Evolutionary conservation across 805 yeast species (phyloP).

Genomic region (Candida anglica): DNA sequence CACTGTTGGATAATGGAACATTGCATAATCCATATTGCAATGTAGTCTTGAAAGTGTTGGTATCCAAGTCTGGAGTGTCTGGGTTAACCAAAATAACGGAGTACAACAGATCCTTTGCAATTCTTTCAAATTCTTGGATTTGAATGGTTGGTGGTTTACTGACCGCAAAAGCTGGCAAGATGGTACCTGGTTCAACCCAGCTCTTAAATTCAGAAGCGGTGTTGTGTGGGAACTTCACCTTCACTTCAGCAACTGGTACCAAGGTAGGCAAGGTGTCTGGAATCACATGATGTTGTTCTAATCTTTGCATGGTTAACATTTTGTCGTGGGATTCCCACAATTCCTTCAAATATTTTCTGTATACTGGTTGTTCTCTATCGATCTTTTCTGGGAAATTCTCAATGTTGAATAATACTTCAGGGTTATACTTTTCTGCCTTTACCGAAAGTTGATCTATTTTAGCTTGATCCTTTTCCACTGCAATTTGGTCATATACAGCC

Average conservation of each 20-base stretch:
- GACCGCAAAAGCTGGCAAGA: slow-evolving; percentile 71
- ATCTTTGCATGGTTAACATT: slow-evolving; percentile 86
- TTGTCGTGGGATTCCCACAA: slow-evolving; percentile 70
- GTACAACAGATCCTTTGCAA: slow-evolving; percentile 52
- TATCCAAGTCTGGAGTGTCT: slow-evolving; percentile 75
- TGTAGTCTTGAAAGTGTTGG: slow-evolving; percentile 65
- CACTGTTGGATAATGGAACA: slow-evolving; percentile 54
- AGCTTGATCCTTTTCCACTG: slow-evolving; percentile 9
- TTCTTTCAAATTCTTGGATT: slow-evolving; percentile 64
- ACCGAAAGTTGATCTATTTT: slow-evolving; percentile 33
- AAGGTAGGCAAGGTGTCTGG: slow-evolving; percentile 94
- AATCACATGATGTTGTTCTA: slow-evolving; percentile 78
- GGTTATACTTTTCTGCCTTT: slow-evolving; percentile 71
- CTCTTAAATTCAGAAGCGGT: slow-evolving; percentile 48
- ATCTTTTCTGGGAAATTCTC: slow-evolving; percentile 39
- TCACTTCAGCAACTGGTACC: slow-evolving; percentile 73
- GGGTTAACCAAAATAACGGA: slow-evolving; percentile 85
- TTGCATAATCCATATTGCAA: slow-evolving; percentile 77
- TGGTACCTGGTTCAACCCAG: slow-evolving; percentile 77
- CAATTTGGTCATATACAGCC: slow-evolving; percentile 33
- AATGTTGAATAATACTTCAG: slow-evolving; percentile 76
- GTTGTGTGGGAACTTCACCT: slow-evolving; percentile 70
- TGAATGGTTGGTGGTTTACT: slow-evolving; percentile 72
- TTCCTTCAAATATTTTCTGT: slow-evolving; percentile 60
- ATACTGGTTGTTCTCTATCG: slow-evolving; percentile 77